These are phyloP conservation scores for Lactuca saligna DNA, from an alignment of 129 eudicot genomes.

Conservation along the genomic window DNA sequence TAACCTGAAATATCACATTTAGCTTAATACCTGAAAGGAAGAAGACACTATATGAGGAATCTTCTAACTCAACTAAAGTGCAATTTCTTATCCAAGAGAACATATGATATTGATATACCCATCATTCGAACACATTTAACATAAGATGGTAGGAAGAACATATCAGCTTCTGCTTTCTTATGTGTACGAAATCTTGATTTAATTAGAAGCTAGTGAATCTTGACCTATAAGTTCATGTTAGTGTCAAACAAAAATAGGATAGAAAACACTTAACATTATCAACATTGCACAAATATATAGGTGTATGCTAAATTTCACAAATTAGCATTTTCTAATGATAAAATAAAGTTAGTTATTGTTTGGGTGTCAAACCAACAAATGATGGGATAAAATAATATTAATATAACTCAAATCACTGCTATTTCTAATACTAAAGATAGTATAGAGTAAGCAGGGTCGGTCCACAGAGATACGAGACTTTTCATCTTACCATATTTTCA, in stretches of 20 bases:
- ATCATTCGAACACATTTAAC: slow-evolving; percentile 95
- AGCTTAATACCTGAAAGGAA: slow-evolving; percentile 80
- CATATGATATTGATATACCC: slow-evolving; percentile 53
- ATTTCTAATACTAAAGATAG: too few relatives aligned
- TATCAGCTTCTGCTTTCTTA: slow-evolving; percentile 76
- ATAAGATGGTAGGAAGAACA: slow-evolving; percentile 83
- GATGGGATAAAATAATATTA: too few relatives aligned
- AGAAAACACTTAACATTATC: neutral
- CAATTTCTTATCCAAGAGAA: neutral
- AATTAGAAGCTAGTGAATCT: slow-evolving; percentile 77
- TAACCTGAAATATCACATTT: slow-evolving; percentile 90
- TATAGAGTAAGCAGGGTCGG: too few relatives aligned
- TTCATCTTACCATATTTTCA: too few relatives aligned
- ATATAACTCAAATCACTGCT: too few relatives aligned
- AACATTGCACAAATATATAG: too few relatives aligned
- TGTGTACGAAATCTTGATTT: slow-evolving; percentile 81
- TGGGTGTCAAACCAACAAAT: too few relatives aligned
- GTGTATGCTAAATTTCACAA: too few relatives aligned
- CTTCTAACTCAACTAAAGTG: neutral
- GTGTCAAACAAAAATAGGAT: slow-evolving; percentile 2
- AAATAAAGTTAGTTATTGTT: too few relatives aligned
- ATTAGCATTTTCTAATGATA: too few relatives aligned
- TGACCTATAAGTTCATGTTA: slow-evolving; percentile 54
- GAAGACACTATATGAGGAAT: slow-evolving; percentile 15
- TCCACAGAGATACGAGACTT: too few relatives aligned